Percentiles rank a stretch among this genome's conserved stretches.
Conservation (phyloP, 371 early-diverging fungal genomes). For the Smittium culicis region DNA sequence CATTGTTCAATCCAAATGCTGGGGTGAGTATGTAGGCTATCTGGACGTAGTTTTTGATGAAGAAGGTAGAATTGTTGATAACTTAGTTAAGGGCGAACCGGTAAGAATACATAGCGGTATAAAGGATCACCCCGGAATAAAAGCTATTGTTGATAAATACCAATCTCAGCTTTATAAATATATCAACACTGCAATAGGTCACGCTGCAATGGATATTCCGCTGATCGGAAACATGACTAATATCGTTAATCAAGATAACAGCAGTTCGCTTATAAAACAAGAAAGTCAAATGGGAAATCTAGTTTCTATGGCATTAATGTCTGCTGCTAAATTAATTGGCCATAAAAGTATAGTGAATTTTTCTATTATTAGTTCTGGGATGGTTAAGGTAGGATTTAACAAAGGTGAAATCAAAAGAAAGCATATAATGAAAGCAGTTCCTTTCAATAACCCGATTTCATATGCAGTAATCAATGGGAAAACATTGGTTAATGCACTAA, state of each 20-base stretch:
- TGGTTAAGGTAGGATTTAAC: slow-evolving; percentile 35
- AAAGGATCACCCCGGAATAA: slow-evolving; percentile 28
- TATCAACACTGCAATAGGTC: slow-evolving; percentile 32
- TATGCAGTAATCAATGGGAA: slow-evolving; percentile 34
- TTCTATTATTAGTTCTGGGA: slow-evolving; percentile 13
- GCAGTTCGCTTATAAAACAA: slow-evolving; percentile 1
- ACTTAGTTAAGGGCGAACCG: slow-evolving; percentile 36
- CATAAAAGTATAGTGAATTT: slow-evolving; percentile 33
- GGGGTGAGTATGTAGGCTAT: slow-evolving; percentile 54
- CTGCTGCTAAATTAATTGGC: slow-evolving; percentile 31
- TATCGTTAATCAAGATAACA: slow-evolving; percentile 8
- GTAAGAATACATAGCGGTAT: slow-evolving; percentile 38
- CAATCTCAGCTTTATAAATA: slow-evolving; percentile 34
- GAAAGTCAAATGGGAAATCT: slow-evolving; percentile 8
- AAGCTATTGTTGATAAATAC: slow-evolving; percentile 33
- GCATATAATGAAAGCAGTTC: slow-evolving; percentile 36
- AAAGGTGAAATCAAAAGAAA: slow-evolving; percentile 35
- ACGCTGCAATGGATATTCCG: slow-evolving; percentile 16
- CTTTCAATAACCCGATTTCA: slow-evolving; percentile 39
- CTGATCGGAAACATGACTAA: slow-evolving; percentile 8
- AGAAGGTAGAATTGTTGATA: slow-evolving; percentile 29
- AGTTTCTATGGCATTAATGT: slow-evolving; percentile 9
- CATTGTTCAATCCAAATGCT: slow-evolving; percentile 43
- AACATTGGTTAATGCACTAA: slow-evolving; percentile 10
- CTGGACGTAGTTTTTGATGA: slow-evolving; percentile 45